phyloP scores from a whole-genome alignment of 2,329 filamentous ascomycete genomes.

The Lasiodiplodia theobromae region DNA sequence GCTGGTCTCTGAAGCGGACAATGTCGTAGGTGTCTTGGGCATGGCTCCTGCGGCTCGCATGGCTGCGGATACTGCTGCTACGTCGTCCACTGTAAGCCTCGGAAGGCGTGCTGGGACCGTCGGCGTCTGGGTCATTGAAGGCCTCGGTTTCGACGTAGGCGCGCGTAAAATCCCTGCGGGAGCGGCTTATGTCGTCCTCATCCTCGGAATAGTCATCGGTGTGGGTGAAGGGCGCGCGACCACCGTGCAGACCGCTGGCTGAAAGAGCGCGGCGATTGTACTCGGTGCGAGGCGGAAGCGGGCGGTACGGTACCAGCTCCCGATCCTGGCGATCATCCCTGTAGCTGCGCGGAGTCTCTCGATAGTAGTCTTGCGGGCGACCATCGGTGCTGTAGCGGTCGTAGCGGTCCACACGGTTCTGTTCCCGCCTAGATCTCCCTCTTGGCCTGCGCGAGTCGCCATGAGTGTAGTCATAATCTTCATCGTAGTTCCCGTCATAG shows the following conservation, averaged over 20 bases:
- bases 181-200: constrained; percentile 22
- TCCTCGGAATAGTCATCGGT: constrained; percentile 23
- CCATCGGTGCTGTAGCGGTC: constrained; percentile 7
- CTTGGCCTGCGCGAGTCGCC: constrained; percentile 12
- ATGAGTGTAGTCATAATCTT: constrained; percentile 1
- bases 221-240: constrained; percentile 22
- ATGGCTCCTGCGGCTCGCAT: constrained; percentile 13
- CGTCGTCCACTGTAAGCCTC: constrained; percentile 19
- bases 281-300: background rate
- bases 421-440: constrained; percentile 3
- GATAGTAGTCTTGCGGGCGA: background rate
- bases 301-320: constrained; percentile 4
- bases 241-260: constrained; percentile 17
- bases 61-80: constrained; percentile 19
- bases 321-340: background rate
- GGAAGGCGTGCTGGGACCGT: constrained; percentile 10
- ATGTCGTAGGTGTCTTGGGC: constrained; percentile 7
- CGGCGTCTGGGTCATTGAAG: constrained; percentile 21
- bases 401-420: constrained; percentile 12
- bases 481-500: constrained; percentile 16
- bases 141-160: constrained; percentile 28
- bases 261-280: constrained; percentile 27
- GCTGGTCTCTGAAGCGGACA: constrained; percentile 1
- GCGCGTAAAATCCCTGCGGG: constrained; percentile 26
- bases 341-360: background rate